A percentile compares a stretch with the other conserved stretches of the same genome.
Conservation (phyloP, 371 early-diverging fungal genomes). For the Mucor plumbeus region DNA sequence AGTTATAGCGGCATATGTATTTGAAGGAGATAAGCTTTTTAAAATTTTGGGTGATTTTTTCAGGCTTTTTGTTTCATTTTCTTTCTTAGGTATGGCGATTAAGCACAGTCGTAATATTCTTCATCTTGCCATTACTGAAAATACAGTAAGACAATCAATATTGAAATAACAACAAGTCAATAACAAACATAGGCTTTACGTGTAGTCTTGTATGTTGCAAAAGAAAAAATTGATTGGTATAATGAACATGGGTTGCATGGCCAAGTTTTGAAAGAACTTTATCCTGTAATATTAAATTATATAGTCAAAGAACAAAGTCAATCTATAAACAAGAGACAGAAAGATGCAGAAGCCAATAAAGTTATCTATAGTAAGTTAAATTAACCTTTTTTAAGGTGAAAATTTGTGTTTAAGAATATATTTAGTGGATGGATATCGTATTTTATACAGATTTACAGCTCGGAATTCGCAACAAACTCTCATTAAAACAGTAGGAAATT, state of each 20-base stretch:
- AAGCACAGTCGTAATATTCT: constrained; percentile 23
- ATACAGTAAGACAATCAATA: constrained; percentile 14
- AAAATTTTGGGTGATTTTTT: not conserved
- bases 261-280: constrained; percentile 18
- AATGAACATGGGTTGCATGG: constrained; percentile 24
- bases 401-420: not conserved
- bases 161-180: not conserved
- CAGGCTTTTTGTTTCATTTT: constrained; percentile 7
- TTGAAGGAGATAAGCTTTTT: not conserved
- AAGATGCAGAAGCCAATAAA: not conserved
- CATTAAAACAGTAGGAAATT: constrained; percentile 11
- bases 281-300: constrained; percentile 22
- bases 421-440: constrained; percentile 26
- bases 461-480: constrained; percentile 20
- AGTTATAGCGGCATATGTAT: not conserved
- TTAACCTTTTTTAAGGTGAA: not conserved
- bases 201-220: constrained; percentile 19
- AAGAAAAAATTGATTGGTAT: constrained; percentile 31
- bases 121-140: constrained; percentile 25
- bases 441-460: constrained; percentile 22
- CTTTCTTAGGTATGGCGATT: constrained; percentile 1
- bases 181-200: constrained; percentile 20
- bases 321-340: not conserved
- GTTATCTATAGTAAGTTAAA: constrained; percentile 11
- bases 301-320: not conserved